Evolutionary conservation across 371 early-diverging fungal genomes (phyloP).

Genomic region (Cladochytrium tenue): DNA sequence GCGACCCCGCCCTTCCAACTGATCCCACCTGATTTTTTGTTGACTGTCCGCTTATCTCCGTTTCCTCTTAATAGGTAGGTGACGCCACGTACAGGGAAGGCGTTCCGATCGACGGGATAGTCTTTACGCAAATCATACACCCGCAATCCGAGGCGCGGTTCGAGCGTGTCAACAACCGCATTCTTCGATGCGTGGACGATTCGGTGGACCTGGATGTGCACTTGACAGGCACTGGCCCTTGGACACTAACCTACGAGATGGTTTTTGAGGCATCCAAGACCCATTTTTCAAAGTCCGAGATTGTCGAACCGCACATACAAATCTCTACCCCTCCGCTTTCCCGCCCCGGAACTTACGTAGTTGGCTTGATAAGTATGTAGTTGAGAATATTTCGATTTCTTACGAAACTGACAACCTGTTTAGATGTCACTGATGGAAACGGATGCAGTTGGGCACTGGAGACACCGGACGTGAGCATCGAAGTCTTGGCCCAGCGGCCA

Average conservation of each 20-base stretch:
- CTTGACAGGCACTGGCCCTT: slow-evolving; percentile 41
- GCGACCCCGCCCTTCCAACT: too few relatives aligned
- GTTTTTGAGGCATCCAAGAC: slow-evolving; percentile 28
- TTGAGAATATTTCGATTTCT: slow-evolving; percentile 1
- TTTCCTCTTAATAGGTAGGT: slow-evolving; percentile 26
- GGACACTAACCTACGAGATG: slow-evolving; percentile 42
- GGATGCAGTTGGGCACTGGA: slow-evolving; percentile 39
- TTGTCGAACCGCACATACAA: not conserved
- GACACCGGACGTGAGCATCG: slow-evolving; percentile 33
- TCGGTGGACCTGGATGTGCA: slow-evolving; percentile 25
- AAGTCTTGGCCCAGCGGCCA: slow-evolving; percentile 41
- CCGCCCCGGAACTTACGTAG: slow-evolving; percentile 36
- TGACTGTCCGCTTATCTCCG: not conserved
- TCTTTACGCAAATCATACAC: slow-evolving; percentile 46
- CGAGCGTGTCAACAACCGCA: not conserved
- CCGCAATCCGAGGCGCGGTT: slow-evolving; percentile 40
- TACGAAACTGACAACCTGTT: slow-evolving; percentile 3
- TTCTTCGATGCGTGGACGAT: slow-evolving; percentile 33
- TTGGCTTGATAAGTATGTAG: slow-evolving; percentile 34
- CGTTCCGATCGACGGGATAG: slow-evolving; percentile 20
- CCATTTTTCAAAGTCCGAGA: slow-evolving; percentile 12
- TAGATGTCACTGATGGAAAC: slow-evolving; percentile 47
- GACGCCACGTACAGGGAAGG: slow-evolving; percentile 42
- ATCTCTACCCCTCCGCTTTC: slow-evolving; percentile 26
- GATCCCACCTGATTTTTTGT: not conserved